Conservation (phyloP, 75 land plant species). For the Selaginella tamariscina region DNA sequence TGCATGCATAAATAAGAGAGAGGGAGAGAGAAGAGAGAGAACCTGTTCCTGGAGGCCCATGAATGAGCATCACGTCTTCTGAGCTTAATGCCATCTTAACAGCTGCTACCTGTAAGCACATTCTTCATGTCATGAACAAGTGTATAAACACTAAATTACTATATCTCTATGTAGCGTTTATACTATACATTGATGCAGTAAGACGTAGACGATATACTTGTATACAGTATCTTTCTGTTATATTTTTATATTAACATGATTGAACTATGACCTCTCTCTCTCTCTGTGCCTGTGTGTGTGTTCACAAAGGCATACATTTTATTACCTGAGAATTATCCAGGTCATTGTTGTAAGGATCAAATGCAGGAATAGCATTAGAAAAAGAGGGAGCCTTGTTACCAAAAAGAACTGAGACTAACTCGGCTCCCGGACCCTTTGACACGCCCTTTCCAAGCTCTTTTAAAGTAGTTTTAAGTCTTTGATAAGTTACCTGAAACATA, state of each 20-base stretch:
- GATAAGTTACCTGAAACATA: conserved; percentile 2
- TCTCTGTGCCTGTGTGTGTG: no score
- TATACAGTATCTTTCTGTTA: no score
- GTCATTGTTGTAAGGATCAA: not conserved
- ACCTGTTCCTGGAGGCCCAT: conserved; percentile 8
- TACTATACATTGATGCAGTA: not conserved
- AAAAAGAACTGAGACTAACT: not conserved
- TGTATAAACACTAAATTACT: not conserved
- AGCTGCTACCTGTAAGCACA: not conserved
- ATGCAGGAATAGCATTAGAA: not conserved
- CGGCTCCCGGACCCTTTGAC: not conserved
- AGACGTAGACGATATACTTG: not conserved
- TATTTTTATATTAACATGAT: no score
- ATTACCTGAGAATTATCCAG: conserved; percentile 8
- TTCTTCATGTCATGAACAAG: not conserved
- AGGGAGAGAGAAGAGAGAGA: no score
- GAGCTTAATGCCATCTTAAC: not conserved
- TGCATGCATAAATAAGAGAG: no score
- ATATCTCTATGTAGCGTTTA: not conserved
- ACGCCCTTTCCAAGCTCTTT: not conserved
- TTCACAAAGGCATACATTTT: not conserved
- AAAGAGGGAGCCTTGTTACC: not conserved
- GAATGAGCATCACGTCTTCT: conserved; percentile 3
- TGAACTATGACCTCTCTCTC: no score
- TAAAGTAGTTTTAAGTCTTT: conserved; percentile 1